Conservation (phyloP, 1,139 yeast genomes). For the Hyphopichia pseudoburtonii region DNA sequence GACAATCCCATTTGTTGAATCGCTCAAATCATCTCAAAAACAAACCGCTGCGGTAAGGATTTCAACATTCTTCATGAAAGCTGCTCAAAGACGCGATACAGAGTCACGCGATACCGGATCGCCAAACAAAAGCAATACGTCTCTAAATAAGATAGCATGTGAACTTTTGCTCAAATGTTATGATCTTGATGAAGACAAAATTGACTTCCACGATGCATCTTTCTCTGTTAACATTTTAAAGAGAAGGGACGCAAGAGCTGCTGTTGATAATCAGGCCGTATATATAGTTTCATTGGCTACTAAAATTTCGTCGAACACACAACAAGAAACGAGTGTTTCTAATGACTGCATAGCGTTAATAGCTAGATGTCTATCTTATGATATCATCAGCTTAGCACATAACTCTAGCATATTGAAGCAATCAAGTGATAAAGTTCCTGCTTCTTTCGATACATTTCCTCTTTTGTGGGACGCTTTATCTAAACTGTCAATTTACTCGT, state of each 20-base stretch:
- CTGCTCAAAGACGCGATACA: not conserved
- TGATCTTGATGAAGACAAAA: slow-evolving; percentile 12
- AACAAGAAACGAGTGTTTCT: too few species aligned
- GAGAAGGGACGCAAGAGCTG: slow-evolving; percentile 35
- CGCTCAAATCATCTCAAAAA: slow-evolving; percentile 40
- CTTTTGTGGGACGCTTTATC: slow-evolving; percentile 47
- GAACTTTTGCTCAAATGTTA: slow-evolving; percentile 12
- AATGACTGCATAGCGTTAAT: too few species aligned
- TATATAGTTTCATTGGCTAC: slow-evolving; percentile 22
- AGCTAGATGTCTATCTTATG: slow-evolving; percentile 51
- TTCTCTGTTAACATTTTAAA: slow-evolving; percentile 24
- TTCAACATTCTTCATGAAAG: slow-evolving; percentile 31
- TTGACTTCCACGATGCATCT: slow-evolving; percentile 15
- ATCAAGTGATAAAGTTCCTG: slow-evolving; percentile 29
- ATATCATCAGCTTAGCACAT: slow-evolving; percentile 55
- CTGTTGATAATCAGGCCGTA: slow-evolving; percentile 30
- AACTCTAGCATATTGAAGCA: slow-evolving; percentile 46
- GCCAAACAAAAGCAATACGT: not conserved
- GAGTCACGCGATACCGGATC: not conserved
- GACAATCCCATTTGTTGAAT: slow-evolving; percentile 35
- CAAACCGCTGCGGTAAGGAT: slow-evolving; percentile 42
- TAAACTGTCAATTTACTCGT: slow-evolving; percentile 37
- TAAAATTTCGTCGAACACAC: slow-evolving; percentile 11
- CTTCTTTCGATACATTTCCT: slow-evolving; percentile 46
- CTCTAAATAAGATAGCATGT: too few species aligned